Percentiles rank a stretch among this genome's conserved stretches.
Conservation (phyloP, 2,329 filamentous ascomycete species). For the Ophiostoma perfectum region DNA sequence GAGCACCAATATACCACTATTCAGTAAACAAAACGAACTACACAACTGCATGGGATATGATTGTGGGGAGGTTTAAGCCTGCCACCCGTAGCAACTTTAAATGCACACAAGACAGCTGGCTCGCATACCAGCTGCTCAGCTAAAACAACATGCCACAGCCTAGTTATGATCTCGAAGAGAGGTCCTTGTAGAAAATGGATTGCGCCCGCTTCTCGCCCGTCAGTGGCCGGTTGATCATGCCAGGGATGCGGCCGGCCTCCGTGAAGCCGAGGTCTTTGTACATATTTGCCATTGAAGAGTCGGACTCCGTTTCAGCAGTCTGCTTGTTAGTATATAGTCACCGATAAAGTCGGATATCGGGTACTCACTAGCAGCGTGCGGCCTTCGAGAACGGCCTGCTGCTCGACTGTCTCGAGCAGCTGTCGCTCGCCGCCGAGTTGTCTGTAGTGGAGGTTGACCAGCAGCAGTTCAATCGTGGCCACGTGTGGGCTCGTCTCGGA, state of each 20-base stretch:
- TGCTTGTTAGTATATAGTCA: conserved; percentile 17
- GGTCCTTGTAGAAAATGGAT: conserved; percentile 56
- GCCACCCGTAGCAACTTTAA: not conserved
- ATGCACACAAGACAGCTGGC: not conserved
- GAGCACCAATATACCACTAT: not conserved
- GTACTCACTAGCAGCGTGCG: conserved; percentile 49
- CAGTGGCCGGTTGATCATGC: conserved; percentile 45
- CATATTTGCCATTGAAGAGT: conserved; percentile 43
- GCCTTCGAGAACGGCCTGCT: conserved; percentile 45
- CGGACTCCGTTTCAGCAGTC: conserved; percentile 43
- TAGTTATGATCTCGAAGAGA: conserved; percentile 30
- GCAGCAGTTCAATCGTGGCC: conserved; percentile 52
- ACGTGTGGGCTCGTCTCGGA: conserved; percentile 54
- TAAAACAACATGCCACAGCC: not conserved
- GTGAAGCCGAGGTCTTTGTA: conserved; percentile 54
- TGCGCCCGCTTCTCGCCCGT: conserved; percentile 46
- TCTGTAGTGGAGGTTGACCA: conserved; percentile 49
- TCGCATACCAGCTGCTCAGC: too few relatives aligned
- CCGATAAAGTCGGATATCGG: not conserved
- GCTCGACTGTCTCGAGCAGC: conserved; percentile 52
- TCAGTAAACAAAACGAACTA: not conserved
- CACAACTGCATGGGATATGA: not conserved
- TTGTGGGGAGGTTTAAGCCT: not conserved
- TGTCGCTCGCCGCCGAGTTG: conserved; percentile 46
- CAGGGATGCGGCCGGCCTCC: conserved; percentile 51